Evolutionary conservation across 495 filamentous ascomycete genomes (phyloP).

Genomic region (Venustampulla echinocandica): DNA sequence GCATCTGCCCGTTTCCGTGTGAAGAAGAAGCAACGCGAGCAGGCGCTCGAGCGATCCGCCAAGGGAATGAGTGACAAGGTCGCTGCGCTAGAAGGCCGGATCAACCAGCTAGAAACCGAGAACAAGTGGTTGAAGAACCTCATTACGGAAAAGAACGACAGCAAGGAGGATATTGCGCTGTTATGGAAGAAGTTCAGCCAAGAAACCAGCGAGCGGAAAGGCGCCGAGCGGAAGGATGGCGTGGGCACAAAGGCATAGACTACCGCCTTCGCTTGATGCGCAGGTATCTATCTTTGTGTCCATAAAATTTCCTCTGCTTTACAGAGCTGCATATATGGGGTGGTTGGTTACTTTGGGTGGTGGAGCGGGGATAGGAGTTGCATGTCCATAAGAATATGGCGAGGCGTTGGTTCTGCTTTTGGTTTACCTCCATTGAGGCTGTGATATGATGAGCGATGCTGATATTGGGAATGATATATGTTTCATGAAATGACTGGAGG

Average conservation of each 20-base stretch:
- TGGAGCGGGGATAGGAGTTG: too few relatives aligned
- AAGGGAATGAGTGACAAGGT: conserved; percentile 90
- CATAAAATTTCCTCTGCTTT: too few relatives aligned
- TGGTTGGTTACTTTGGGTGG: too few relatives aligned
- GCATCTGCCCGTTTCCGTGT: conserved; percentile 90
- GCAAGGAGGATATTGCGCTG: conserved; percentile 36
- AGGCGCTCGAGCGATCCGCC: conserved; percentile 79
- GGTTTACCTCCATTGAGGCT: too few relatives aligned
- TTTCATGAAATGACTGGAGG: too few relatives aligned
- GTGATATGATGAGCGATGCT: too few relatives aligned
- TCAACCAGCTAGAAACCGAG: conserved; percentile 84
- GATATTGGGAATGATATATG: too few relatives aligned
- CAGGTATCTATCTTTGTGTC: too few relatives aligned
- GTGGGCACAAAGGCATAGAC: conserved; percentile 37
- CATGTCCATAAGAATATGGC: too few relatives aligned
- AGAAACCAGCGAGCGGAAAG: conserved; percentile 16
- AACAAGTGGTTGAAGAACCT: conserved; percentile 95
- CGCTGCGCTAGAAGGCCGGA: conserved; percentile 63
- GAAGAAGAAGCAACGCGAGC: conserved; percentile 99
- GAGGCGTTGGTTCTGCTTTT: too few relatives aligned
- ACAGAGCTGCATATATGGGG: too few relatives aligned
- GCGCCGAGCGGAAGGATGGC: conserved; percentile 19
- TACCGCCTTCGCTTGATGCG: too few relatives aligned
- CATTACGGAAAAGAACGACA: conserved; percentile 81
- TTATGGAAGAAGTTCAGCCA: conserved; percentile 23